Base-by-base conservation (phyloP, 176 grass and related monocot species). In the Carex scoparia region DNA sequence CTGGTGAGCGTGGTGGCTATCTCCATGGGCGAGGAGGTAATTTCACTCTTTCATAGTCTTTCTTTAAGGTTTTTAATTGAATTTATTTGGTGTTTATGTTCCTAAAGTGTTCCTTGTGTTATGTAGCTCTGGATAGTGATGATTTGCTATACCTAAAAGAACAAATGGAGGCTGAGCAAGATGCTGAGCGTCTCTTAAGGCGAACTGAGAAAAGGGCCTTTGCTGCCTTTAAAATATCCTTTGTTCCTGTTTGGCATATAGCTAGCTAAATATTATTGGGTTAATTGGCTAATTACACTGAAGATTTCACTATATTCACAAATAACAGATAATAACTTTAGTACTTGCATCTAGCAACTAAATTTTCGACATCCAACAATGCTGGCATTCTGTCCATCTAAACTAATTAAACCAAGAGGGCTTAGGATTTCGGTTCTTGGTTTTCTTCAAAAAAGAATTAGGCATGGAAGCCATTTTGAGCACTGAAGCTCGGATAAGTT, bases 201-300 rank as follows among this genome's bases (percentile, higher is more conserved):
- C 91, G 88, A 58, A 95, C 96, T n/a, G 96, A 98, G 71, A 98
- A 98, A 84, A 87, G 90, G 18, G 96, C 96, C 28, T 98, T 98
- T 88, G 96, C 91, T 60, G 96, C 96, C 55, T 98, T 98, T 94
- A 98, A 98, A 85, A 98, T 98, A 98, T 98, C 96, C 95, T 87
- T 84, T 83, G 44, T 77, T 84, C 4, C 7, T 83, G 3, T 16
- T 51, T 76, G 46, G 44, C 8, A 28, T 54, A 53, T 76, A 76
- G 18, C 70, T 76, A 76, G 18, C 70, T 51, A 49, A 70, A 71
- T 48, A 73, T 73, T 73, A 73, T 38, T 71, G 68, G 68, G 12
- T 7, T 23, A 10, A 54, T 27, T 51, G 30, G 19, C 10, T 75
- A 54, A 54, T 12, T 51, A 30, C 72, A 77, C 72, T 55, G 72